Percentiles rank a stretch among this genome's conserved stretches.
Evolutionary conservation across 2,329 filamentous ascomycete genomes (phyloP).

Genomic region (Arachnomyces sp.): DNA sequence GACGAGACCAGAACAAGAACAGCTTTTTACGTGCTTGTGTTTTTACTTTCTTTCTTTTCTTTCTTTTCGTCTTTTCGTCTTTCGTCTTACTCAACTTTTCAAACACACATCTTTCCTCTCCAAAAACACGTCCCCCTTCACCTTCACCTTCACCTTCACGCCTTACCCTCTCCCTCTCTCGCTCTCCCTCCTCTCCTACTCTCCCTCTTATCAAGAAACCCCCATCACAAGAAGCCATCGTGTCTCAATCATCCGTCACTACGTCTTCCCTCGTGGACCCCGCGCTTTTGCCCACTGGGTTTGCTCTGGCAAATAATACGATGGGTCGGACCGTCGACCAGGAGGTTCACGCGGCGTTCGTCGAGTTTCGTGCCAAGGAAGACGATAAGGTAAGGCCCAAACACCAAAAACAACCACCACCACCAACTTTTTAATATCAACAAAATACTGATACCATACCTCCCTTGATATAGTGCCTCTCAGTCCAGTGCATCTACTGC

Average conservation of each 20-base stretch:
- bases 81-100: neutral
- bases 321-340: constrained; percentile 47
- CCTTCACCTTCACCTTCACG: constrained; percentile 17
- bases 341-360: constrained; percentile 45
- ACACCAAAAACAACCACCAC: neutral
- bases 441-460: constrained; percentile 29
- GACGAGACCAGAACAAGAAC: constrained; percentile 10
- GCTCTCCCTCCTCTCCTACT: constrained; percentile 13
- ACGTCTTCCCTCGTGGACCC: constrained; percentile 14
- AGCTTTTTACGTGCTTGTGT: no score
- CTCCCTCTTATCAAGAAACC: neutral
- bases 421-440: constrained; percentile 10
- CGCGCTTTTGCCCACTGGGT: constrained; percentile 16
- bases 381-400: constrained; percentile 39
- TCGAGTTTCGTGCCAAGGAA: constrained; percentile 47
- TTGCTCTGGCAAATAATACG: constrained; percentile 14
- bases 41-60: constrained; percentile 1
- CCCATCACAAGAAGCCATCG: neutral
- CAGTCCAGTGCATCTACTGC: constrained; percentile 46
- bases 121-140: constrained; percentile 1
- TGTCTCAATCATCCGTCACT: constrained; percentile 6
- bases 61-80: constrained; percentile 3
- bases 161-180: constrained; percentile 7
- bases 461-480: constrained; percentile 36
- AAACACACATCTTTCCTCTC: neutral